Percentiles rank a stretch among this genome's conserved stretches.
Conservation (phyloP, 2,329 filamentous ascomycete species). For the Talaromyces funiculosus region DNA sequence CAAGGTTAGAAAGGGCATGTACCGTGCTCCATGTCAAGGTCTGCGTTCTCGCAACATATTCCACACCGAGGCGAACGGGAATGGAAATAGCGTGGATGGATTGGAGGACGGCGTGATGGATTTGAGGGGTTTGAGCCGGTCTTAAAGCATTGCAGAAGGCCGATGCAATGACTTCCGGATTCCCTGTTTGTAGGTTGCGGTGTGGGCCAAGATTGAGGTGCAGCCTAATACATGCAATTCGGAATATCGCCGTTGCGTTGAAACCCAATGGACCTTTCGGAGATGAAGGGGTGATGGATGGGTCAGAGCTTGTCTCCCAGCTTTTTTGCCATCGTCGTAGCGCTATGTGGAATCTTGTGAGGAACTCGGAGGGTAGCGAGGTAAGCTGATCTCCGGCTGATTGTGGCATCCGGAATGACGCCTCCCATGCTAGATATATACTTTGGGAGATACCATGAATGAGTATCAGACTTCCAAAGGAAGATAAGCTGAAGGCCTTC, state of each 20-base stretch:
- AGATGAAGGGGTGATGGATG: conserved; percentile 19
- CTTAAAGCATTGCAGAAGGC: conserved; percentile 8
- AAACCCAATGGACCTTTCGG: conserved; percentile 19
- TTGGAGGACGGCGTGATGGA: conserved; percentile 19
- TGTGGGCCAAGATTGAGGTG: conserved; percentile 15
- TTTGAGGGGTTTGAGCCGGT: conserved; percentile 9
- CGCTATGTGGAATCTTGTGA: conserved; percentile 12
- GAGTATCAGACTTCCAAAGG: conserved; percentile 6
- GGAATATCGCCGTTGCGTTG: conserved; percentile 20
- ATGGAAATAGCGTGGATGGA: conserved; percentile 21
- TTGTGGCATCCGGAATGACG: conserved; percentile 7
- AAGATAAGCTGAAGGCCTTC: not conserved
- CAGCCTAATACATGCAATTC: conserved; percentile 20
- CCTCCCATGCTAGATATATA: conserved; percentile 11
- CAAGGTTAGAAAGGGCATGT: conserved; percentile 31
- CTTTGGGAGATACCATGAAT: conserved; percentile 7
- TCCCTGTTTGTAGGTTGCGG: conserved; percentile 13
- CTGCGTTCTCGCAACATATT: conserved; percentile 32
- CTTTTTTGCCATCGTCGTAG: conserved; percentile 18
- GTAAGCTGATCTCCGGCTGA: not conserved
- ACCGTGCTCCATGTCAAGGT: conserved; percentile 35
- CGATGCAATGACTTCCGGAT: conserved; percentile 11
- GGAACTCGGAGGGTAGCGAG: conserved; percentile 8
- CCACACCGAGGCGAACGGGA: conserved; percentile 29
- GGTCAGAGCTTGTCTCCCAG: conserved; percentile 20